Percentiles rank a stretch among this genome's conserved stretches.
These are phyloP conservation scores for Trametes sp. DNA, from an alignment of 1,284 basidiomycete species.

Conservation along the genomic window DNA sequence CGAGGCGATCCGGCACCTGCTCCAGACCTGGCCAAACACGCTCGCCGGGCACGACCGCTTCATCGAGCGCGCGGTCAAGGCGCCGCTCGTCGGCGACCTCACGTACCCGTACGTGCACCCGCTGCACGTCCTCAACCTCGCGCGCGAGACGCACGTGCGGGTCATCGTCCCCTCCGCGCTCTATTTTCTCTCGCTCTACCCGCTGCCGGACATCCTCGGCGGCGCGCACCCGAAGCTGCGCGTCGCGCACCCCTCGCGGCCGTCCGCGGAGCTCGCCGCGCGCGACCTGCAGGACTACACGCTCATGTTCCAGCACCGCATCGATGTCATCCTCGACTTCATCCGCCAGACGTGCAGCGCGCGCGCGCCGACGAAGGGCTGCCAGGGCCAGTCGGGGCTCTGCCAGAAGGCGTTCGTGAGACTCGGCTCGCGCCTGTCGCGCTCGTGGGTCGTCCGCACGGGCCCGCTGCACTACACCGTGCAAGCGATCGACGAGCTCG, in stretches of 20 bases:
- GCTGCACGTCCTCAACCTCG: constrained; percentile 65
- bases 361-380: constrained; percentile 36
- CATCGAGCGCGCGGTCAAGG: constrained; percentile 56
- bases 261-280: constrained; percentile 51
- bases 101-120: constrained; percentile 68
- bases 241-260: constrained; percentile 57
- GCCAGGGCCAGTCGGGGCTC: constrained; percentile 31
- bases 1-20: constrained; percentile 56
- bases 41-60: constrained; percentile 64
- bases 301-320: constrained; percentile 64
- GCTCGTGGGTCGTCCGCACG: constrained; percentile 60
- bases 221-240: constrained; percentile 62
- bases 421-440: constrained; percentile 51
- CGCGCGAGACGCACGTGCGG: constrained; percentile 57
- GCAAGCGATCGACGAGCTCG: constrained; percentile 54
- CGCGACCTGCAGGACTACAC: constrained; percentile 58
- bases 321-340: constrained; percentile 59
- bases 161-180: constrained; percentile 59
- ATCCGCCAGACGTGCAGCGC: constrained; percentile 53
- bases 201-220: constrained; percentile 55
- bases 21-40: constrained; percentile 60
- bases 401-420: constrained; percentile 55
- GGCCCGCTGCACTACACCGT: constrained; percentile 62
- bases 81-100: constrained; percentile 51
- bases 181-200: constrained; percentile 68